Evolutionary conservation across 2,329 filamentous ascomycete species (phyloP), one percentile per base, ranked within the genome.

Genomic region (Aspergillus candidus): DNA sequence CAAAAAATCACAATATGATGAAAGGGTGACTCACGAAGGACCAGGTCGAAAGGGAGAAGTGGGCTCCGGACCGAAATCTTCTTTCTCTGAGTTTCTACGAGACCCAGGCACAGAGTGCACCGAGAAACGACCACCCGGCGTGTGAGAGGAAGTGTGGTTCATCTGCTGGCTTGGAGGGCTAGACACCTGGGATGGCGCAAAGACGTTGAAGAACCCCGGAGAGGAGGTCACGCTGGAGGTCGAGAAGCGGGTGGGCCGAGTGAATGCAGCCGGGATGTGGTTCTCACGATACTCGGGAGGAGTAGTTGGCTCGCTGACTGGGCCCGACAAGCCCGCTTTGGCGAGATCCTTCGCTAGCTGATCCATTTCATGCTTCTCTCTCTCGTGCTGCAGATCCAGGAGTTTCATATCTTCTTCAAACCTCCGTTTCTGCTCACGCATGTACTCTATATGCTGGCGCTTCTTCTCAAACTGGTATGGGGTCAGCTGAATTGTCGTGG

Each of bases 341-440:
- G 75, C 75, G 45, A 94, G 76, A 55, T 93, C 86, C 56, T 88
- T 83, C 59, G 89, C 84, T 72, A 97, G 86, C 64, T 87, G 83
- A 46, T 85, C 82, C 58, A 94, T 82, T 62, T 95, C 89, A 56
- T 85, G 79, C 62, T 90, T 88, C 61, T 93, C 86, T 50, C 79
- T 82, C 50, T 84, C 83, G 66, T 91, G 86, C 64, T 93, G 85
- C 56, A 90, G 78, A 59, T 95, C 89, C 50, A 96, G 77, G 56
- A 88, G 80, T 65, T 90, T 86, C 80, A 98, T 89, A 67, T 96
- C 88, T 53, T 86, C 83, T 70, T 97, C 89, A 59, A 95, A 95
- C 36, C 86, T 82, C 52, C 88, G 82, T 60, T 88, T 88, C 66
- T 94, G 88, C 68, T 94, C 88, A 54, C 88, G 81, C 58, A 97